Conservation (phyloP, 192 early-diverging fungal species). For the Umbelopsis ramanniana region DNA sequence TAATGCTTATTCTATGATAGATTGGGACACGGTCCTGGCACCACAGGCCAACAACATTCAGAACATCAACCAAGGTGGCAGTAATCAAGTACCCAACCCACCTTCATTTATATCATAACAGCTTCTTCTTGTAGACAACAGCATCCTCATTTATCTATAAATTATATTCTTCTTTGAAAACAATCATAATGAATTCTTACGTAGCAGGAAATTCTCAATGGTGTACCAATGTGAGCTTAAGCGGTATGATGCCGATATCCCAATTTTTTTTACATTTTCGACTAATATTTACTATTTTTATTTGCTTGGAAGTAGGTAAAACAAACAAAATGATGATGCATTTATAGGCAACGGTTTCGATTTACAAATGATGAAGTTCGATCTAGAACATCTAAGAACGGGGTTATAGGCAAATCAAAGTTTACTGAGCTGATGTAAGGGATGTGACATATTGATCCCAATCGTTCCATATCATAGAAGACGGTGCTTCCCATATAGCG, state of each 20-base stretch:
- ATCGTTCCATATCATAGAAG: conserved; percentile 16
- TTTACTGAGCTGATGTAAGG: background rate
- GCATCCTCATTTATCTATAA: too few species aligned
- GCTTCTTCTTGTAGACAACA: background rate
- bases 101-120: background rate
- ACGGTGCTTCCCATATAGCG: conserved; percentile 5
- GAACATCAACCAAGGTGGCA: background rate
- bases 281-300: too few species aligned
- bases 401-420: background rate
- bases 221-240: too few species aligned
- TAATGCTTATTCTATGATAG: background rate
- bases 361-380: background rate
- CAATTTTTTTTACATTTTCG: too few species aligned
- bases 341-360: too few species aligned
- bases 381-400: conserved; percentile 1
- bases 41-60: background rate
- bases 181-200: too few species aligned
- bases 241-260: too few species aligned
- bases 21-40: background rate
- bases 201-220: too few species aligned
- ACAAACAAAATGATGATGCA: too few species aligned
- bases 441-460: conserved; percentile 18
- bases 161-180: too few species aligned
- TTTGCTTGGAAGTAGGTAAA: too few species aligned
- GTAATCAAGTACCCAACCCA: background rate